Evolutionary conservation across 106 monocot genomes (phyloP).

Genomic region (Allium cepa): DNA sequence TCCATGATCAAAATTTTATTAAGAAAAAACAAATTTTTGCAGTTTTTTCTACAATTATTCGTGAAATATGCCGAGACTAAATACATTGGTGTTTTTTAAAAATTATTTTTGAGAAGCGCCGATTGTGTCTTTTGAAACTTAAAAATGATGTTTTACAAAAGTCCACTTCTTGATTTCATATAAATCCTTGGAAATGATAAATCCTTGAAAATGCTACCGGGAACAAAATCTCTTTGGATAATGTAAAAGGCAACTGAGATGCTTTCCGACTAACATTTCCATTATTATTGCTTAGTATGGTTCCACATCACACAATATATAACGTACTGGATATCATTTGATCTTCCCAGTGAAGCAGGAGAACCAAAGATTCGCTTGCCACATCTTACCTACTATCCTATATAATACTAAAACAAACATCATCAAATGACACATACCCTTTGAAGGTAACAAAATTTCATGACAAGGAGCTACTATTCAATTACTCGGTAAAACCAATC

Average conservation of each 20-base stretch:
- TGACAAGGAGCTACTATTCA: neutral
- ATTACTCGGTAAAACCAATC: too few relatives aligned
- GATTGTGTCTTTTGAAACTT: neutral
- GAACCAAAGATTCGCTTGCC: neutral
- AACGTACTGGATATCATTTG: neutral
- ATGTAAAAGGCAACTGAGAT: neutral
- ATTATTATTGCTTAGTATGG: neutral
- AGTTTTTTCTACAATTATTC: too few relatives aligned
- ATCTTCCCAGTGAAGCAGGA: neutral
- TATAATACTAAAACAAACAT: conserved; percentile 4
- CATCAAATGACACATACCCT: conserved; percentile 4
- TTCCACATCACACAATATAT: conserved; percentile 1
- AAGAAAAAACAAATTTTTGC: too few relatives aligned
- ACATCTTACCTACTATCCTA: neutral
- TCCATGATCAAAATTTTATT: too few relatives aligned
- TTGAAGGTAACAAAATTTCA: neutral
- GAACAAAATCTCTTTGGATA: neutral
- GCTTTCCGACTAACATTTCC: neutral
- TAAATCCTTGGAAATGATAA: neutral
- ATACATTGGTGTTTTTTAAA: too few relatives aligned
- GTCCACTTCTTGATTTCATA: neutral
- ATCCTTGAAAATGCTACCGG: neutral
- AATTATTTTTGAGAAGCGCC: neutral
- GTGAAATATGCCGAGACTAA: too few relatives aligned
- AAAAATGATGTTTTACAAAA: neutral